Evolutionary conservation across 352 stramenopile species (phyloP).

Genomic region (Pythium monospermum): DNA sequence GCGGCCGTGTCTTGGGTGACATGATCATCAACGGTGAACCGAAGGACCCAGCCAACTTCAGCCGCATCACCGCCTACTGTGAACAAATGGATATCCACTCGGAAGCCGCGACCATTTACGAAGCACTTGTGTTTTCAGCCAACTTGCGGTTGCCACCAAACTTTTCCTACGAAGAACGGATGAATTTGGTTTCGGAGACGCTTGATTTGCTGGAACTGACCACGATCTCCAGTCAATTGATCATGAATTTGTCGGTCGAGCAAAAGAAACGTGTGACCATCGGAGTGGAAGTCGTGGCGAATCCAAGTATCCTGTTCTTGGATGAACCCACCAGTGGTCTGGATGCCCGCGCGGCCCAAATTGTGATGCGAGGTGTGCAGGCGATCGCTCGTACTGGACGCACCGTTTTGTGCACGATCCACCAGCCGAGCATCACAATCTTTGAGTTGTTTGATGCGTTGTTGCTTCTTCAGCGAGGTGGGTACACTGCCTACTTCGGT

Average conservation of each 20-base stretch:
- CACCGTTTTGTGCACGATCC: conserved; percentile 80
- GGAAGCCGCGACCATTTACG: conserved; percentile 28
- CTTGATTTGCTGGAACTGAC: conserved; percentile 27
- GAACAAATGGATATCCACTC: conserved; percentile 13
- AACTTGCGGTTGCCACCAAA: conserved; percentile 30
- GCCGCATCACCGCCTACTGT: conserved; percentile 14
- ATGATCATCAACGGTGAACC: conserved; percentile 49
- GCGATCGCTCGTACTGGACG: conserved; percentile 41
- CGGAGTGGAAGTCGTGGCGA: conserved; percentile 80
- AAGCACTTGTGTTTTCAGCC: conserved; percentile 68
- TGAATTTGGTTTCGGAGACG: conserved; percentile 27
- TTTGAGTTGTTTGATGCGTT: conserved; percentile 73
- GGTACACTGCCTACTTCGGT: neutral
- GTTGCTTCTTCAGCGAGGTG: neutral
- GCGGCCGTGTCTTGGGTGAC: conserved; percentile 58
- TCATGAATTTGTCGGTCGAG: conserved; percentile 21
- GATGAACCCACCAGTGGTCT: conserved; percentile 46
- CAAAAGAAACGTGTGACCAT: conserved; percentile 42
- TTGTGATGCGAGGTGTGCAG: conserved; percentile 53
- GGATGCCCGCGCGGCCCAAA: conserved; percentile 35
- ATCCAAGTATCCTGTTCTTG: conserved; percentile 66
- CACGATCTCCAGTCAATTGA: conserved; percentile 25
- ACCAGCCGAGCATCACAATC: conserved; percentile 71
- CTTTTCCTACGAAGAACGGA: conserved; percentile 14
- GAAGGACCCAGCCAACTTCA: conserved; percentile 3